These are phyloP conservation scores for Dictyophora rubrovolvata DNA, from an alignment of 768 basidiomycete genomes.

Conservation along the genomic window DNA sequence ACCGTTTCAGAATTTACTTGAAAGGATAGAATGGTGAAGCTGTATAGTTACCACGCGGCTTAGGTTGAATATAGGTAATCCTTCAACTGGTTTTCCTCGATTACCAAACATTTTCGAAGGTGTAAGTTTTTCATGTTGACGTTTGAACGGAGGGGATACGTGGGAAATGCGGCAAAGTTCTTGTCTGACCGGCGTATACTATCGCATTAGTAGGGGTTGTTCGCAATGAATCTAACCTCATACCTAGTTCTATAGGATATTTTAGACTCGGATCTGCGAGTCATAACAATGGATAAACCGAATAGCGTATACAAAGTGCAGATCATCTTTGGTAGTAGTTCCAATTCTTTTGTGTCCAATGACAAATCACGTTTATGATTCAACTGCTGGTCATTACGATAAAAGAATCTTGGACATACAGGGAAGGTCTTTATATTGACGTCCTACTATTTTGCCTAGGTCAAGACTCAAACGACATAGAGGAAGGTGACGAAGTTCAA, in stretches of 20 bases:
- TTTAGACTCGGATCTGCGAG: background rate
- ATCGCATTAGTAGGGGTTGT: background rate
- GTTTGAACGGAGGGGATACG: constrained; percentile 73
- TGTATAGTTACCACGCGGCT: constrained; percentile 50
- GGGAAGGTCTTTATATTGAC: constrained; percentile 39
- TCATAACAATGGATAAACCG: background rate
- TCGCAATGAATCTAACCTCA: background rate
- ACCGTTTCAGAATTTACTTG: background rate
- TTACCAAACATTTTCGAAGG: constrained; percentile 31
- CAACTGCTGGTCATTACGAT: background rate
- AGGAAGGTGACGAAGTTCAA: no score
- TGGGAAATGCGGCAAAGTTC: constrained; percentile 68
- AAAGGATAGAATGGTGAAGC: background rate
- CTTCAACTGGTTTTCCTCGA: constrained; percentile 36
- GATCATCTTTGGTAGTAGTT: constrained; percentile 66
- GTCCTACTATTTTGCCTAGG: constrained; percentile 58
- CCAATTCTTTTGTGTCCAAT: constrained; percentile 72
- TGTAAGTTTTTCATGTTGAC: constrained; percentile 17
- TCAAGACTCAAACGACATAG: constrained; percentile 40
- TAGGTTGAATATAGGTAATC: constrained; percentile 61
- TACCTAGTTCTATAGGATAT: constrained; percentile 20
- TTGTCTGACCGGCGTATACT: constrained; percentile 32
- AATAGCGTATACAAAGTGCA: constrained; percentile 61
- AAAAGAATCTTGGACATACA: constrained; percentile 27
- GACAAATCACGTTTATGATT: constrained; percentile 63